Evolutionary conservation across 1,284 basidiomycete genomes (phyloP).

Genomic region (Malassezia psittaci): DNA sequence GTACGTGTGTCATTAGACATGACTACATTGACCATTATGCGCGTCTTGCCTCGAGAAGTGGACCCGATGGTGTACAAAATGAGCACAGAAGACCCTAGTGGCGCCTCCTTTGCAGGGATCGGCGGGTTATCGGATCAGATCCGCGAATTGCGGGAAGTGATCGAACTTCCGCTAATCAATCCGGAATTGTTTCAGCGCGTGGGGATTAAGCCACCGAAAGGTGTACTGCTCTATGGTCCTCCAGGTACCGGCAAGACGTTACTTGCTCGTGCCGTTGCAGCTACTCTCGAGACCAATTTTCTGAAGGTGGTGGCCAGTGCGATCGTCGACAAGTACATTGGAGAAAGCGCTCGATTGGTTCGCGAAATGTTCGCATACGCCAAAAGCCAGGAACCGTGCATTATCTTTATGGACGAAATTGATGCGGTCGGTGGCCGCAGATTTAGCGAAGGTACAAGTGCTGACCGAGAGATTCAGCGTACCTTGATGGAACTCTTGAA

Average conservation of each 20-base stretch:
- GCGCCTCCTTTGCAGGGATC: conserved; percentile 89
- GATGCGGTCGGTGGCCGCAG: conserved; percentile 55
- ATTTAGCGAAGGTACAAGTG: conserved; percentile 95
- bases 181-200: conserved; percentile 91
- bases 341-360: conserved; percentile 90
- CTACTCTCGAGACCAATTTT: conserved; percentile 91
- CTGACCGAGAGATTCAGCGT: conserved; percentile 95
- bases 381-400: conserved; percentile 86
- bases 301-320: conserved; percentile 98
- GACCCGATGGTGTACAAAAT: conserved; percentile 99
- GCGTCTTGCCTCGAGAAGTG: conserved; percentile 86
- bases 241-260: conserved; percentile 94
- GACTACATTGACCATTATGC: conserved; percentile 98
- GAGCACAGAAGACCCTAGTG: conserved; percentile 94
- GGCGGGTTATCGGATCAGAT: conserved; percentile 94
- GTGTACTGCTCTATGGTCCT: conserved; percentile 82
- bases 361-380: conserved; percentile 97
- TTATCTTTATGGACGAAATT: conserved; percentile 99
- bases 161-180: conserved; percentile 87
- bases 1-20: conserved; percentile 96
- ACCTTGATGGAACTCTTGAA: conserved; percentile 99
- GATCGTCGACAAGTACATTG: conserved; percentile 99
- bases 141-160: conserved; percentile 89
- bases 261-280: conserved; percentile 86
- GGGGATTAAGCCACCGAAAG: conserved; percentile 90